Evolutionary conservation across 345 rosid species (phyloP).

Genomic region (Melaleuca alternifolia): DNA sequence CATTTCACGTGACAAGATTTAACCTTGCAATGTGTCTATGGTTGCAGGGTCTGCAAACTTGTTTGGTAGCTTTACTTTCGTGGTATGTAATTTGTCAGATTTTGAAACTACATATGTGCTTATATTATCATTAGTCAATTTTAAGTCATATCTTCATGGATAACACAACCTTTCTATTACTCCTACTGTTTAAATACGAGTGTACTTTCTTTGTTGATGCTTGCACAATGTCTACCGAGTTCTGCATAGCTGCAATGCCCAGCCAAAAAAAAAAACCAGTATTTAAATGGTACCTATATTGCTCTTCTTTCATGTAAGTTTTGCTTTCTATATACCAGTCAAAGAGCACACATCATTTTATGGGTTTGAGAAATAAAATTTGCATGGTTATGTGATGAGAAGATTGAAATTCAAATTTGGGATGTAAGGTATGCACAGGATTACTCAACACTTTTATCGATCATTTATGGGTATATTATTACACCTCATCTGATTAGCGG

Average conservation of each 20-base stretch:
- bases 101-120: background rate
- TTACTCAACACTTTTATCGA: background rate
- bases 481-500: background rate
- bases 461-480: background rate
- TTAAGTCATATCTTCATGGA: background rate
- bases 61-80: slow-evolving; percentile 81
- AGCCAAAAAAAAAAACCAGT: background rate
- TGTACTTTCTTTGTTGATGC: background rate
- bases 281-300: background rate
- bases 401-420: background rate
- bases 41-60: slow-evolving; percentile 90
- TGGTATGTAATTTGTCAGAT: slow-evolving; percentile 33
- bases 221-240: background rate
- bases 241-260: background rate
- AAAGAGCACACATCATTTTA: background rate
- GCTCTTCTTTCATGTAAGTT: background rate
- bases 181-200: background rate
- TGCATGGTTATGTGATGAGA: background rate
- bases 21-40: slow-evolving; percentile 13
- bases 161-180: background rate
- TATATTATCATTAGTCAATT: background rate
- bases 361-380: background rate
- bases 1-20: slow-evolving; percentile 6
- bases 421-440: background rate
- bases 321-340: background rate